Base-by-base conservation (phyloP, 2,329 filamentous ascomycete genomes). In the Penicillium aurantiogriseum region DNA sequence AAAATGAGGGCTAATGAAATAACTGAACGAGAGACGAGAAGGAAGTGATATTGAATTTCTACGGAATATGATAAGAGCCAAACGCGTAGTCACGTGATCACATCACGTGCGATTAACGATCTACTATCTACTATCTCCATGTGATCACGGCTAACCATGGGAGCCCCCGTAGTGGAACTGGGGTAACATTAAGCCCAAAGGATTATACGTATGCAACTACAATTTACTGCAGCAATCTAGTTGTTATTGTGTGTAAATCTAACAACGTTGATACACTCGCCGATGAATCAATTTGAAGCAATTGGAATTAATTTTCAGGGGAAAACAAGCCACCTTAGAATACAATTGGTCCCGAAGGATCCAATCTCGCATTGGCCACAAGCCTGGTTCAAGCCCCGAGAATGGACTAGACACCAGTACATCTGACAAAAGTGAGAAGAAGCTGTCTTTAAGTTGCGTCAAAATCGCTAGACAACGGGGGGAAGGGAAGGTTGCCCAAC, bases 321-420 rank as follows among this genome's bases (percentile, higher is more conserved):
- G 59, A 31, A 48, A 62, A 63, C 57, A 64, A 67, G 50, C 56
- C 52, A 52, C 19, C 63, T 54, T 71, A 71, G 54, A 71, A 59
- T 72, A 72, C 68, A 72, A 64, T 55, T 61, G 60, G 63, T 62
- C 63, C 49, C 33, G 50, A 63, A 58, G 63, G 67, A 69, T 58
- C 60, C 65, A 57, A 57, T 50, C 33, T 61, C 56, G 64, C 61
- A 60, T 60, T 60, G 65, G 67, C 54, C 56, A 63, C 35, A 51
- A 38, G 51, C 56, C 62, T 21, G 11, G 40, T n/a, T 39, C 36
- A 36, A 53, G 48, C 29, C 44, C 27, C 11, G 29, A 17, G 19
- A 43, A 31, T 39, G 25, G 25, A 33, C 21, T 29, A 25, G 43
- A 48, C n/a, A 36, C 17, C 11, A 51, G 38, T n/a, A n/a, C 5